Percentiles rank a stretch among this genome's conserved stretches.
Conservation (phyloP, 2,329 filamentous ascomycete genomes). For the Hymenoscyphus salicellus region DNA sequence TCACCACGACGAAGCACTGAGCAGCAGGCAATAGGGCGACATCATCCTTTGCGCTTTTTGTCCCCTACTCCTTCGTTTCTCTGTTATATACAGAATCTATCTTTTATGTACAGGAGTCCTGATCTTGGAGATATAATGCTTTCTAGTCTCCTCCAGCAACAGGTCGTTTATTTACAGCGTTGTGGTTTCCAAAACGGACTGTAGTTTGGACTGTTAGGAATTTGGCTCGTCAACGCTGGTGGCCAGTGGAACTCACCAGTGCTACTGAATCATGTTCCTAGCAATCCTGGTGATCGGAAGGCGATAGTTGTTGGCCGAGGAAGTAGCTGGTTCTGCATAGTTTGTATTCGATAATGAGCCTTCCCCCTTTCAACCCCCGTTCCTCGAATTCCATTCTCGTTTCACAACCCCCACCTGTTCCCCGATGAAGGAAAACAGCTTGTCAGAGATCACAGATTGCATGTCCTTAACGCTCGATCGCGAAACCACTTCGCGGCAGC, state of each 20-base stretch:
- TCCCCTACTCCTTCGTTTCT: neutral
- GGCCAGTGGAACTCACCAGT: neutral
- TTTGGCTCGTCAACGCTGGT: neutral
- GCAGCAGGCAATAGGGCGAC: neutral
- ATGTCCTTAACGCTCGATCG: slow-evolving; percentile 1
- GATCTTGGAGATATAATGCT: neutral
- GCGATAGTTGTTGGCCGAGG: neutral
- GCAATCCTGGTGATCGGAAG: neutral
- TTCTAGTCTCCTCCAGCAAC: neutral
- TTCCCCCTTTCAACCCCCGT: neutral
- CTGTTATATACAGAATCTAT: neutral
- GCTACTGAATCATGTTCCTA: neutral
- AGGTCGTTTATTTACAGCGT: neutral
- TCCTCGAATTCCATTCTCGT: slow-evolving; percentile 6
- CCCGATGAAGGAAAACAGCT: slow-evolving; percentile 7
- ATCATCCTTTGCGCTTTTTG: neutral
- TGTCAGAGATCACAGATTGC: slow-evolving; percentile 4
- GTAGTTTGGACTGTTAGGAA: neutral
- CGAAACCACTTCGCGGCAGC: slow-evolving; percentile 8
- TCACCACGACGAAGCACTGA: neutral
- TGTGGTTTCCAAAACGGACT: neutral
- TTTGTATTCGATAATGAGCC: neutral
- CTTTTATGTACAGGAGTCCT: neutral
- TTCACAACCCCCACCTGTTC: slow-evolving; percentile 8
- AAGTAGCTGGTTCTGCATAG: neutral